These are phyloP conservation scores for Hypoxylon perforatum DNA, from an alignment of 495 filamentous ascomycete species.

Conservation along the genomic window DNA sequence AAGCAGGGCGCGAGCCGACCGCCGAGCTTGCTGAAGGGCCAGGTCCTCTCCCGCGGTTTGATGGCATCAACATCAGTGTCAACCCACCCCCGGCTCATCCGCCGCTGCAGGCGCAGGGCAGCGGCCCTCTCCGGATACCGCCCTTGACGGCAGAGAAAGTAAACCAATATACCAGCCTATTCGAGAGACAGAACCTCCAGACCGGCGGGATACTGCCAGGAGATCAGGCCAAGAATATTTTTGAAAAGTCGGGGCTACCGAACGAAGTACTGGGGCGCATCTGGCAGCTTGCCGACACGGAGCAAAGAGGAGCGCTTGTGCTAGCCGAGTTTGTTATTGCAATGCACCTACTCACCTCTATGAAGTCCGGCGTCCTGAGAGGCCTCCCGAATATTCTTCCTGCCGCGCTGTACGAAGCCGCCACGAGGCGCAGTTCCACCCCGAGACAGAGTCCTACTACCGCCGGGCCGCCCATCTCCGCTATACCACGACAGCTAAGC, in stretches of 20 bases:
- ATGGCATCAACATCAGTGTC: constrained; percentile 69
- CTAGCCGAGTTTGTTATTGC: constrained; percentile 95
- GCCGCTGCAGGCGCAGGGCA: constrained; percentile 71
- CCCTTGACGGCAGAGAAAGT: constrained; percentile 90
- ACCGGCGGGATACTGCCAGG: constrained; percentile 84
- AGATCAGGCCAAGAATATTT: constrained; percentile 91
- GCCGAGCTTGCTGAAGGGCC: constrained; percentile 76
- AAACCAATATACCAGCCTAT: constrained; percentile 83
- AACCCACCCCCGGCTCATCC: constrained; percentile 58
- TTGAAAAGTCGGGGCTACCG: constrained; percentile 88
- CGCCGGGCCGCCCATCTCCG: constrained; percentile 49
- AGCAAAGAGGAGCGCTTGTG: constrained; percentile 89
- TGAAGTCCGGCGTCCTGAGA: constrained; percentile 82
- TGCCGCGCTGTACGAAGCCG: constrained; percentile 89
- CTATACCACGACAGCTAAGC: constrained; percentile 60
- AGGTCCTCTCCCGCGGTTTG: constrained; percentile 91
- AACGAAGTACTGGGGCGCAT: constrained; percentile 92
- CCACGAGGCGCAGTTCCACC: constrained; percentile 70
- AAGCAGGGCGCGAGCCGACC: constrained; percentile 82
- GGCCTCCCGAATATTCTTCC: constrained; percentile 85
- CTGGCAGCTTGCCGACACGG: constrained; percentile 93
- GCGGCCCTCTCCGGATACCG: constrained; percentile 84
- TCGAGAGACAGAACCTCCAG: constrained; percentile 84
- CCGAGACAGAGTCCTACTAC: constrained; percentile 53
- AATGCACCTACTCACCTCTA: constrained; percentile 95